phyloP scores from a whole-genome alignment of 1,284 basidiomycete species.

The Cutaneotrichosporon cyanovorans region DNA sequence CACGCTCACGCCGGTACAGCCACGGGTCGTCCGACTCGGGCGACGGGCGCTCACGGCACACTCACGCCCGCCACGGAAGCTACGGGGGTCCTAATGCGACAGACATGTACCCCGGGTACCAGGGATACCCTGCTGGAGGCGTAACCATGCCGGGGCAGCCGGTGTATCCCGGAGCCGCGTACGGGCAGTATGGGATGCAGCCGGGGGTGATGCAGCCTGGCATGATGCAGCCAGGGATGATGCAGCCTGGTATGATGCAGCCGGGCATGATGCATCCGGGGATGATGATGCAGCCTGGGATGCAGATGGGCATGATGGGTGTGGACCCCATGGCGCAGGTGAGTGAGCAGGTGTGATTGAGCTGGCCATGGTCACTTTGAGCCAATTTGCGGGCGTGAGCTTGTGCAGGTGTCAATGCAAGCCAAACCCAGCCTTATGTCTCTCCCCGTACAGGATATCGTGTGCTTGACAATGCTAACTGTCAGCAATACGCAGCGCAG shows the following conservation, averaged over 20 bases:
- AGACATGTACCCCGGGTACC: not conserved
- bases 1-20: not conserved
- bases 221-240: not conserved
- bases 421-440: too few relatives aligned
- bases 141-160: not conserved
- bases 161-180: not conserved
- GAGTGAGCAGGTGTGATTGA: too few relatives aligned
- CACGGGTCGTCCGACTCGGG: not conserved
- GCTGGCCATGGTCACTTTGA: too few relatives aligned
- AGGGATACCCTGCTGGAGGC: not conserved
- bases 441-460: too few relatives aligned
- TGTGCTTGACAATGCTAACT: too few relatives aligned
- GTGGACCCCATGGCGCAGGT: too few relatives aligned
- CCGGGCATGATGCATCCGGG: constrained; percentile 1
- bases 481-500: too few relatives aligned
- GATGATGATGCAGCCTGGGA: not conserved
- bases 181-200: not conserved
- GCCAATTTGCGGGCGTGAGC: too few relatives aligned
- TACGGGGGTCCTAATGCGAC: not conserved
- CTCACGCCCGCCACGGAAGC: not conserved
- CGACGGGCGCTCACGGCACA: not conserved
- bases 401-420: too few relatives aligned
- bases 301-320: not conserved
- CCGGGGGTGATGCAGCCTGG: not conserved
- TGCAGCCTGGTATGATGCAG: not conserved